Base-by-base conservation (phyloP, 2,329 filamentous ascomycete species). In the Grosmannia clavigera region DNA sequence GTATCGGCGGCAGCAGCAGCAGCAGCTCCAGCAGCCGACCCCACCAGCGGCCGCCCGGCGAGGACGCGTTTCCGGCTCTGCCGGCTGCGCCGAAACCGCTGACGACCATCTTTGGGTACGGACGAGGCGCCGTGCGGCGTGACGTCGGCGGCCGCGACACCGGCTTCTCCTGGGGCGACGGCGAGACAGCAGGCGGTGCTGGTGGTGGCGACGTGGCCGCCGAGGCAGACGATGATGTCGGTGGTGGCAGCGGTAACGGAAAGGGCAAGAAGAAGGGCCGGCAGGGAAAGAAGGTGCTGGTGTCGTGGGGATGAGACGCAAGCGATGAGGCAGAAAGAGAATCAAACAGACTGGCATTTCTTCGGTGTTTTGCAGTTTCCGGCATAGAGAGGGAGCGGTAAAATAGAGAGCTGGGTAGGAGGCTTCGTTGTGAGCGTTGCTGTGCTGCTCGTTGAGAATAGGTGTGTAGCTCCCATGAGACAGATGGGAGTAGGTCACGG, bases 51-150 rank as follows among this genome's bases (percentile, higher is more conserved):
- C 59, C 66, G 29, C 61, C 65, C n/a, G 60, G 70, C 55, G 73
- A 74, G 53, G 86, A 92, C 63, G 83, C 85, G 0, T 96, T 96
- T 72, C 92, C 92, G 0, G 86, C 90, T 1, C 78, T 96, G 1
- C 92, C 92, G 0, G 79, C 84, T 0, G 91, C 90, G 1, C 81
- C 88, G 0, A 96, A 85, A 67, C 81, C 81, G 3, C 75, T 76
- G 51, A 83, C 81, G 1, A 83, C 81, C 0, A 82, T 85, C 53
- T 84, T 84, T 59, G 81, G 81, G 3, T 84, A 85, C 65, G 82
- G 82, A 2, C 71, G 74, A 5, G 74, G 82, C 4, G 70, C 76
- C 38, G 81, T 86, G 19, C 74, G 81, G 55, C 71, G 83, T 51
- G 82, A 85, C 65, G 72, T 76, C 48, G 78, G 76, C 10, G 66